A percentile compares a stretch with the other conserved stretches of the same genome.
Evolutionary conservation across 139 green algal species (phyloP).

Genomic region (Zygnema circumcarinatum): DNA sequence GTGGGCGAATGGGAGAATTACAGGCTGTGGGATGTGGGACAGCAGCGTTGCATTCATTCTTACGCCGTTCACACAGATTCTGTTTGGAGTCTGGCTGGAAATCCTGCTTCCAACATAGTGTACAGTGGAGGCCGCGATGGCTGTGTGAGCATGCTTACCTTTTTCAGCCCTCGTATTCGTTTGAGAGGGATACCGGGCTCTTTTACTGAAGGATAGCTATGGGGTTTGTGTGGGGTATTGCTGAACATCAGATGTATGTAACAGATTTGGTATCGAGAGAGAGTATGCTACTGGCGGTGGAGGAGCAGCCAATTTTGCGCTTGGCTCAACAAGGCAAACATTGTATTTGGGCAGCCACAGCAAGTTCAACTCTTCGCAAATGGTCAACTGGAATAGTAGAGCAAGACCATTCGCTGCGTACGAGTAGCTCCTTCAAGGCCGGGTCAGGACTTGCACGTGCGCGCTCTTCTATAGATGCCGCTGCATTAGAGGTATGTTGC

Average conservation of each 20-base stretch:
- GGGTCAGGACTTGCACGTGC: not conserved
- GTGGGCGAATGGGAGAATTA: no score
- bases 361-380: conserved; percentile 10
- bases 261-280: conserved; percentile 74
- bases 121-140: conserved; percentile 82
- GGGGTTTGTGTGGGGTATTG: not conserved
- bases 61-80: conserved; percentile 78
- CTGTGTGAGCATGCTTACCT: conserved; percentile 35
- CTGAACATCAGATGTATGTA: conserved; percentile 52
- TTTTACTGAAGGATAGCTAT: not conserved
- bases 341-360: not conserved
- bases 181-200: not conserved
- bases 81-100: conserved; percentile 81
- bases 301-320: conserved; percentile 70
- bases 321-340: conserved; percentile 59
- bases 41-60: conserved; percentile 80
- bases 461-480: not conserved
- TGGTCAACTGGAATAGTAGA: not conserved
- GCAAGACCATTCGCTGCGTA: not conserved
- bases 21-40: conserved; percentile 88
- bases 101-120: conserved; percentile 65
- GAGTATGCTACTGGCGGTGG: conserved; percentile 76
- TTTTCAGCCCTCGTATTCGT: not conserved
- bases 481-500: not conserved
- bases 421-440: not conserved